Percentiles rank a stretch among this genome's conserved stretches.
These are phyloP conservation scores for Trematosphaeria pertusa DNA, from an alignment of 2,329 filamentous ascomycete species.

Conservation along the genomic window DNA sequence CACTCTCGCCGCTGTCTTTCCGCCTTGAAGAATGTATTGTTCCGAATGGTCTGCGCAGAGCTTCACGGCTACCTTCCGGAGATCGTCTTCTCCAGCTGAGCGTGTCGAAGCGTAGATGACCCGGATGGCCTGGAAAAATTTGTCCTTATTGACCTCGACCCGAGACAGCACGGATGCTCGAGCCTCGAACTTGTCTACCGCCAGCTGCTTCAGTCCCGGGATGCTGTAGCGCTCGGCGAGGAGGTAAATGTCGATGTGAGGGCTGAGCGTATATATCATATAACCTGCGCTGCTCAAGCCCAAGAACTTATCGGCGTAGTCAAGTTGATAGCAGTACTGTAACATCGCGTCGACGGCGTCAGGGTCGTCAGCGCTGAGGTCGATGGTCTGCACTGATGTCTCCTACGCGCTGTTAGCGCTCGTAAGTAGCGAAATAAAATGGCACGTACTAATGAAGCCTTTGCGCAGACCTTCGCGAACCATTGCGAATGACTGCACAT, in stretches of 20 bases:
- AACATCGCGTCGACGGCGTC: constrained; percentile 42
- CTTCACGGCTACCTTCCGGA: constrained; percentile 28
- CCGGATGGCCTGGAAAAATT: constrained; percentile 32
- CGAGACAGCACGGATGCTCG: constrained; percentile 27
- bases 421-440: neutral
- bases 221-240: constrained; percentile 38
- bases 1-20: constrained; percentile 33
- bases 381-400: constrained; percentile 32
- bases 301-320: constrained; percentile 35
- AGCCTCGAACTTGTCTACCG: constrained; percentile 36
- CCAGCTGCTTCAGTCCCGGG: constrained; percentile 30
- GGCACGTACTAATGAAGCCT: constrained; percentile 3
- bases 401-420: constrained; percentile 26
- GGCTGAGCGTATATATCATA: constrained; percentile 28
- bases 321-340: constrained; percentile 41
- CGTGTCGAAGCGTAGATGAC: constrained; percentile 34
- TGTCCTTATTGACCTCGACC: constrained; percentile 31
- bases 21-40: constrained; percentile 33
- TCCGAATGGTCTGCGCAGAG: constrained; percentile 40
- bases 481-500: constrained; percentile 39
- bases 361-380: constrained; percentile 39
- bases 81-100: constrained; percentile 27
- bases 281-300: constrained; percentile 25
- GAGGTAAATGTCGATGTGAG: constrained; percentile 38
- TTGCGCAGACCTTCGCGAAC: constrained; percentile 39